Base-by-base conservation (phyloP, 2,329 filamentous ascomycete genomes). In the Drechslerella coelobrocha region DNA sequence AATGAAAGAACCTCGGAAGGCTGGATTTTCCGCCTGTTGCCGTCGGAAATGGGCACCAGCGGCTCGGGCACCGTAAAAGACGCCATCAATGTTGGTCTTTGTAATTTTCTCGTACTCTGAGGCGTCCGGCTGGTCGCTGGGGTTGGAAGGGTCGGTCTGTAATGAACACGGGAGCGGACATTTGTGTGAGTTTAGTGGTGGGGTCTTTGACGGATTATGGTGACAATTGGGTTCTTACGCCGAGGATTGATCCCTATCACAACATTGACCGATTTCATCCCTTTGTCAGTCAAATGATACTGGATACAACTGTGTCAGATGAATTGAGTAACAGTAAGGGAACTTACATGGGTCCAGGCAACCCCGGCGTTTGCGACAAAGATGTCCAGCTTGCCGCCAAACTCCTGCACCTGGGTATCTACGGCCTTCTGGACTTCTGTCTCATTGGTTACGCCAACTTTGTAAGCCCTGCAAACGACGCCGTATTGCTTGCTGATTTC, bases 321-420 rank as follows among this genome's bases (percentile, higher is more conserved):
- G 14, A 19, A 45, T 45, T 5, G 17, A 19, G n/a, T 45, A 19
- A 21, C 41, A 21, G 4, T 12, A 2, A 21, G 34, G 34, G 3
- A 45, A 47, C 57, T 53, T 54, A 62, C 65, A 45, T 21, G 12
- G 7, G 84, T 87, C 89, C 89, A 92, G 0, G 72, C 72, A 57
- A 92, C 87, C 55, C 89, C 89, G 12, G 88, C 87, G 77, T 94
- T 93, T 74, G 90, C 89, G 47, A 92, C 85, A 75, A 93, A 91
- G 74, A 91, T 82, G 75, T 92, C 90, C 7, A 93, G 84, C 3
- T 89, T 85, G 68, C 87, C 87, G 76, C 89, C 87, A 79, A 92
- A 89, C 14, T 92, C 89, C 4, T 72, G 73, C 45, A 87, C 80
- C 72, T 85, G 83, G 6, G 80, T 78, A 68, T 83, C 79, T 41